phyloP scores from a whole-genome alignment of 2,329 filamentous ascomycete species.

The Phyllosticta ampelicida region DNA sequence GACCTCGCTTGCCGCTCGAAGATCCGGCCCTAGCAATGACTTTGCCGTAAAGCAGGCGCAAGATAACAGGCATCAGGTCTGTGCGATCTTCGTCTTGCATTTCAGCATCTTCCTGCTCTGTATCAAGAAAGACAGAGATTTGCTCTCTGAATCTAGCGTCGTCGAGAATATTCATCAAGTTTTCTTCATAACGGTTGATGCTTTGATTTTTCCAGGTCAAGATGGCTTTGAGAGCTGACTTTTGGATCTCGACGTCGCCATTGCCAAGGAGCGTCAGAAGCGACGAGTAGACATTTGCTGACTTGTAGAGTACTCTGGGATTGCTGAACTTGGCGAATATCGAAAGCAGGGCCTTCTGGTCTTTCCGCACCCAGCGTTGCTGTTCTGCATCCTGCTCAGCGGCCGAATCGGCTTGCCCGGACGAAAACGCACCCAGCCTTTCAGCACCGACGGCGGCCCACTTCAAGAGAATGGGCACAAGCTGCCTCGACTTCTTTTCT shows the following conservation, averaged over 20 bases:
- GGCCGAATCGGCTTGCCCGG: slow-evolving; percentile 14
- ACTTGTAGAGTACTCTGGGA: slow-evolving; percentile 69
- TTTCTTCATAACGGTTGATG: slow-evolving; percentile 70
- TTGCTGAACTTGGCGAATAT: slow-evolving; percentile 82
- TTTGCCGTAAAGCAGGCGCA: slow-evolving; percentile 80
- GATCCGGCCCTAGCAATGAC: slow-evolving; percentile 73
- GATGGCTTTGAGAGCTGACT: slow-evolving; percentile 70
- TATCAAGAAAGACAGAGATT: slow-evolving; percentile 75
- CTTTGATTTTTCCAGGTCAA: slow-evolving; percentile 78
- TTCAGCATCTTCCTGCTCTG: slow-evolving; percentile 50
- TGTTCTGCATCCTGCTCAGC: slow-evolving; percentile 10
- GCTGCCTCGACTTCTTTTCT: slow-evolving; percentile 71
- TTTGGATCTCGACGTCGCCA: slow-evolving; percentile 84
- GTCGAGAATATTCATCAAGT: slow-evolving; percentile 76
- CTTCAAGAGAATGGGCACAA: slow-evolving; percentile 76
- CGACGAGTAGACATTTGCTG: slow-evolving; percentile 63
- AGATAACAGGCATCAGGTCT: slow-evolving; percentile 71
- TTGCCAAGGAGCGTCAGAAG: slow-evolving; percentile 70
- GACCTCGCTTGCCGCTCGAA: slow-evolving; percentile 65
- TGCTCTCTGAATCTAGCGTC: slow-evolving; percentile 90
- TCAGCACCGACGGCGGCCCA: slow-evolving; percentile 48
- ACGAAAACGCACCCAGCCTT: slow-evolving; percentile 9
- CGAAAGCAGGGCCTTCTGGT: slow-evolving; percentile 72
- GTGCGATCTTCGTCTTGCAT: slow-evolving; percentile 63
- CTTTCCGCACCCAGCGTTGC: slow-evolving; percentile 56